These are phyloP conservation scores for Aspergillus sojae DNA, from an alignment of 2,329 filamentous ascomycete species.

Conservation along the genomic window DNA sequence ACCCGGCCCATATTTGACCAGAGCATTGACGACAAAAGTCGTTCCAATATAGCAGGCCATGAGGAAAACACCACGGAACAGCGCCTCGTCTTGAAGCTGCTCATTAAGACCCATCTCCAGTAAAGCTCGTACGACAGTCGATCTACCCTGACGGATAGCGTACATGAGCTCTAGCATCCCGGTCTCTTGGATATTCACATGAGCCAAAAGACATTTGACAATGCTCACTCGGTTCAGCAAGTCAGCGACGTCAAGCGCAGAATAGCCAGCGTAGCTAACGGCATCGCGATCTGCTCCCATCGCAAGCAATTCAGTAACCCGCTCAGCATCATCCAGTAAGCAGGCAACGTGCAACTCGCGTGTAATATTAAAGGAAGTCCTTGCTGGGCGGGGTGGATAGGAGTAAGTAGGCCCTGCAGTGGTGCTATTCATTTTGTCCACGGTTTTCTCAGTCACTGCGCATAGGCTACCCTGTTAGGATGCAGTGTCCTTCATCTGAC, in stretches of 20 bases:
- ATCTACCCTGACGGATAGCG: slow-evolving; percentile 10
- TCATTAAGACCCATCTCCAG: slow-evolving; percentile 20
- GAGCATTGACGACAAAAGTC: slow-evolving; percentile 7
- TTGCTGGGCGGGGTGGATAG: background rate
- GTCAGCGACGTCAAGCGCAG: slow-evolving; percentile 18
- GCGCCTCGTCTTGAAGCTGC: slow-evolving; percentile 4
- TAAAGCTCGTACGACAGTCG: slow-evolving; percentile 13
- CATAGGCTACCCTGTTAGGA: background rate
- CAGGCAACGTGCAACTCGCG: slow-evolving; percentile 14
- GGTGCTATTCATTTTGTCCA: background rate
- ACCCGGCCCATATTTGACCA: slow-evolving; percentile 33
- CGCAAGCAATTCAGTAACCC: slow-evolving; percentile 10
- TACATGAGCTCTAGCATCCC: slow-evolving; percentile 14
- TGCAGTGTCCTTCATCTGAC: background rate
- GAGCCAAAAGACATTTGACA: slow-evolving; percentile 12
- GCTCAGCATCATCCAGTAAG: slow-evolving; percentile 6
- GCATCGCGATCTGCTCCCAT: slow-evolving; percentile 14
- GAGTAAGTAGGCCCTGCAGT: background rate
- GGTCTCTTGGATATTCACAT: slow-evolving; percentile 4
- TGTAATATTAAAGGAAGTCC: background rate
- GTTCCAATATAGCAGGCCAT: slow-evolving; percentile 14
- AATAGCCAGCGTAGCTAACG: slow-evolving; percentile 8
- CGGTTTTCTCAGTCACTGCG: background rate
- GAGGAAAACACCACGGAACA: slow-evolving; percentile 10
- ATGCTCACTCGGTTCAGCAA: slow-evolving; percentile 8